phyloP scores from a whole-genome alignment of 2,329 filamentous ascomycete genomes.

The Helotiales sp. region DNA sequence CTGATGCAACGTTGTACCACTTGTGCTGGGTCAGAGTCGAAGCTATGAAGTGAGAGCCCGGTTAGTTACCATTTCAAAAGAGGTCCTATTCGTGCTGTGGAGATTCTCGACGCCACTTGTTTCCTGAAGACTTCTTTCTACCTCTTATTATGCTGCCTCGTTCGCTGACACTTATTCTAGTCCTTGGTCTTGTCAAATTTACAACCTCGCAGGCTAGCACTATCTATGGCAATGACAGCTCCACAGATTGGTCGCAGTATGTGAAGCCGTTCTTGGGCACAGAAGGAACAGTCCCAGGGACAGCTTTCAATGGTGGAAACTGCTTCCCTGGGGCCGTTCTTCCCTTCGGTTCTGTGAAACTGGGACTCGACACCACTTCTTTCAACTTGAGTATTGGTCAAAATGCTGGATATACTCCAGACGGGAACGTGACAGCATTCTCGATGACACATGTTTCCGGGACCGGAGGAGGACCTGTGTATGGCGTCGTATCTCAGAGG shows the following conservation, averaged over 20 bases:
- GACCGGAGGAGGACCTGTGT: slow-evolving; percentile 6
- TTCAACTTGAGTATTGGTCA: neutral
- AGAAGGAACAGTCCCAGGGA: slow-evolving; percentile 3
- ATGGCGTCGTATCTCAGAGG: slow-evolving; percentile 14
- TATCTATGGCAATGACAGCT: no score
- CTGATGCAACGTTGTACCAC: neutral
- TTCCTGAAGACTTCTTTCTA: slow-evolving; percentile 45
- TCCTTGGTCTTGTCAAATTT: neutral
- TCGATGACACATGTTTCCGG: slow-evolving; percentile 11
- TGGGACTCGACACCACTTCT: neutral
- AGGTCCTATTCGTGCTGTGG: neutral
- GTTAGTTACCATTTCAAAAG: neutral
- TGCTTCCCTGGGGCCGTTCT: neutral
- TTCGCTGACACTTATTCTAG: neutral
- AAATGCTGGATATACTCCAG: slow-evolving; percentile 1
- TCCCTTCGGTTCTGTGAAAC: neutral
- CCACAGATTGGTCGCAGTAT: slow-evolving; percentile 4
- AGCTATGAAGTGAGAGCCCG: neutral
- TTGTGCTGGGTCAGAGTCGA: neutral
- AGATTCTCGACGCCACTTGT: slow-evolving; percentile 39
- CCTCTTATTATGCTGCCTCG: neutral
- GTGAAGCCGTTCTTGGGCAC: slow-evolving; percentile 7
- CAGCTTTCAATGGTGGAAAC: neutral
- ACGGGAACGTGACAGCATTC: slow-evolving; percentile 10
- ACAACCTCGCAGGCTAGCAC: neutral